phyloP scores from a whole-genome alignment of 2,329 filamentous ascomycete genomes.

The Botryotinia globosa region DNA sequence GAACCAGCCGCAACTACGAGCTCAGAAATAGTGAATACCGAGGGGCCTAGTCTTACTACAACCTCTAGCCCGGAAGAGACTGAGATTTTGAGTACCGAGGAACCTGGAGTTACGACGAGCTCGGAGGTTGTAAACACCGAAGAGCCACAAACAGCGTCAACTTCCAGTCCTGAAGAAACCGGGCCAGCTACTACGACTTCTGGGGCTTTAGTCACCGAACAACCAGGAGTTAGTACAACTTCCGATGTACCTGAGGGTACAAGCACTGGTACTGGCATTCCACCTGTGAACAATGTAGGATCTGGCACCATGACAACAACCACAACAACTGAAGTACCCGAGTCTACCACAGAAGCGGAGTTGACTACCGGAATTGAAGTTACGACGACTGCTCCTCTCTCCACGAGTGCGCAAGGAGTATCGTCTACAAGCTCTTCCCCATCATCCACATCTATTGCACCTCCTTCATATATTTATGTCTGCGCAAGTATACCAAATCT shows the following conservation, averaged over 20 bases:
- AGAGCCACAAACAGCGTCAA: background rate
- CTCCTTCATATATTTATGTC: slow-evolving; percentile 10
- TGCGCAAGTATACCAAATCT: slow-evolving; percentile 16
- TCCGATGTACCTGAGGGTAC: background rate
- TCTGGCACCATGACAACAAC: background rate
- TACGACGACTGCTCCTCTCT: background rate
- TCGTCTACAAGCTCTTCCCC: slow-evolving; percentile 10
- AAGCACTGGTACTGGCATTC: background rate
- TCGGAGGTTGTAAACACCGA: background rate
- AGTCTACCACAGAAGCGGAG: background rate
- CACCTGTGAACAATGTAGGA: background rate
- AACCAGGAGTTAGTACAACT: background rate
- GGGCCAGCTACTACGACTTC: background rate
- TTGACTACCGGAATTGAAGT: background rate
- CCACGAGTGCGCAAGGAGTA: background rate
- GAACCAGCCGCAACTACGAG: background rate
- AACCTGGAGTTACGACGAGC: background rate
- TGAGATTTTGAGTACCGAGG: background rate
- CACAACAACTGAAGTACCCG: background rate
- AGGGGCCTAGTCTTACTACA: background rate
- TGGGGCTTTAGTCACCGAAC: background rate
- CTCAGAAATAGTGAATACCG: background rate
- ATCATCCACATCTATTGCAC: background rate
- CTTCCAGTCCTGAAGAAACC: background rate
- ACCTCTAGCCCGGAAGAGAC: background rate